These are phyloP conservation scores for Parathielavia appendiculata DNA, from an alignment of 495 filamentous ascomycete species.

Conservation along the genomic window DNA sequence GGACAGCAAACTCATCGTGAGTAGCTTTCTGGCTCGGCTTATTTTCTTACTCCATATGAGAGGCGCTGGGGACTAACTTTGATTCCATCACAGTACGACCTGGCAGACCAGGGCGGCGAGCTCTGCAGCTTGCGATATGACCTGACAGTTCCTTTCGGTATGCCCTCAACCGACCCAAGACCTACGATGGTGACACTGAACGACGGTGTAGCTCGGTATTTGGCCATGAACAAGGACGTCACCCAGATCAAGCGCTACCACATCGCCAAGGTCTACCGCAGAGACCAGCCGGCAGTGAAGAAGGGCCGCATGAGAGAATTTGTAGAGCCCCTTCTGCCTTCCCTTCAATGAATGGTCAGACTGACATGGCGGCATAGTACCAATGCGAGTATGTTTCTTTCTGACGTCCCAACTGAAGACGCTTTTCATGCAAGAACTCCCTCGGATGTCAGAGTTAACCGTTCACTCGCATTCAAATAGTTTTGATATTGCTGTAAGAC, in stretches of 20 bases:
- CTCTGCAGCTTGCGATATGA: constrained; percentile 81
- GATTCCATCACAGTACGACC: constrained; percentile 53
- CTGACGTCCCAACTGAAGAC: background rate
- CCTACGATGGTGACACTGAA: background rate
- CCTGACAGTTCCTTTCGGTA: constrained; percentile 77
- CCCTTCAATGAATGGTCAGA: background rate
- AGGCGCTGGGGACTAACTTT: constrained; percentile 56
- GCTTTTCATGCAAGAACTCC: background rate
- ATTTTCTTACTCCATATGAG: constrained; percentile 58
- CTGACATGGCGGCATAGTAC: constrained; percentile 42
- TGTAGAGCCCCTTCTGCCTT: constrained; percentile 14
- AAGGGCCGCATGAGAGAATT: constrained; percentile 88
- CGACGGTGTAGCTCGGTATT: constrained; percentile 57
- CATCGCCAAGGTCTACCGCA: constrained; percentile 73
- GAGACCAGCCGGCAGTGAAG: constrained; percentile 44
- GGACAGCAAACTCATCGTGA: constrained; percentile 87
- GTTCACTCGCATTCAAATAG: background rate
- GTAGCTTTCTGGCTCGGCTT: constrained; percentile 39
- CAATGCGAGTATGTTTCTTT: constrained; percentile 63
- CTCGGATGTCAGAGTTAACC: background rate
- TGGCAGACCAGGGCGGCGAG: constrained; percentile 85
- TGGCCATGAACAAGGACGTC: constrained; percentile 80
- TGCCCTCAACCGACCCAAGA: background rate
- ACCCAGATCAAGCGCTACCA: constrained; percentile 77
- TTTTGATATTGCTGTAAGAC: constrained; percentile 77